Evolutionary conservation across 1,284 basidiomycete genomes (phyloP).

Genomic region (Marasmius oreades): DNA sequence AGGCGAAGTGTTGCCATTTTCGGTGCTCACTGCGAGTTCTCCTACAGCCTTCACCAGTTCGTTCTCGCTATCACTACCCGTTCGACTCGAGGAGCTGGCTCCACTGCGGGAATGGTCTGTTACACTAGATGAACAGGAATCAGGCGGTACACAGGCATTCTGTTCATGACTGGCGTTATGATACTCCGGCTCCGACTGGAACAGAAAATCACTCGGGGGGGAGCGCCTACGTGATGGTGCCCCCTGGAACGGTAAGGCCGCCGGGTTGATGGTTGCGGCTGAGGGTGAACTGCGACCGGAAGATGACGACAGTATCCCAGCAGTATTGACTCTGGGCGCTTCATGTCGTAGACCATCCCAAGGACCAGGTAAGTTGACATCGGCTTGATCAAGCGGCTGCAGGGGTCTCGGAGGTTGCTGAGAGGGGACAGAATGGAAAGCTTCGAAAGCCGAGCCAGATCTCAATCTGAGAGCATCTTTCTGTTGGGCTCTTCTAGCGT

Average conservation of each 20-base stretch:
- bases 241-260: conserved; percentile 12
- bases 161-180: background rate
- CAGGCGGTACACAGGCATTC: conserved; percentile 18
- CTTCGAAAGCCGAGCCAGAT: conserved; percentile 51
- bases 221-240: conserved; percentile 20
- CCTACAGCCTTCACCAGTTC: conserved; percentile 42
- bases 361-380: conserved; percentile 23
- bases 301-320: conserved; percentile 13
- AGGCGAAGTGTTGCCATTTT: conserved; percentile 40
- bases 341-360: conserved; percentile 32
- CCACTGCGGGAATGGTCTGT: conserved; percentile 15
- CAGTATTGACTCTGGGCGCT: conserved; percentile 11
- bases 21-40: conserved; percentile 49
- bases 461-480: conserved; percentile 37
- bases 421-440: conserved; percentile 66
- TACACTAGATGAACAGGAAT: conserved; percentile 31
- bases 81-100: background rate
- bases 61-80: conserved; percentile 14
- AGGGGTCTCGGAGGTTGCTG: conserved; percentile 21
- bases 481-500: conserved; percentile 26
- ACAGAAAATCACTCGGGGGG: conserved; percentile 3
- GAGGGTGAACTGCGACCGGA: conserved; percentile 35
- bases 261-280: conserved; percentile 21
- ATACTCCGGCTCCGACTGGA: background rate
- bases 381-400: background rate